Conservation (phyloP, 495 filamentous ascomycete genomes). For the Aspergillus taichungensis region DNA sequence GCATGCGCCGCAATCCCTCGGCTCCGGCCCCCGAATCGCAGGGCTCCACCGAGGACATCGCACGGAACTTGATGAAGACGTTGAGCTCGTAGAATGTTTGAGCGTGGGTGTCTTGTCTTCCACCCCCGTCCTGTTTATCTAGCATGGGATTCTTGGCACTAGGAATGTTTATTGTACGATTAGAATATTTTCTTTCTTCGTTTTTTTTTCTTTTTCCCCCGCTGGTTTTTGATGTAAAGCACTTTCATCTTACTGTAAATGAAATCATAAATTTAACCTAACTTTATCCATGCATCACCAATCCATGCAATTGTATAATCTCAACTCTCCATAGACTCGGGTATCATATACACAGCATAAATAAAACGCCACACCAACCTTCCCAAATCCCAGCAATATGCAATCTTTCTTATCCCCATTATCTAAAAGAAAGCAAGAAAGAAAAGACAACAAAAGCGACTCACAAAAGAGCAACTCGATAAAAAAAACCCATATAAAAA, state of each 20-base stretch:
- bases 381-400: too few species aligned
- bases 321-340: constrained; percentile 4
- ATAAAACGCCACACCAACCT: too few species aligned
- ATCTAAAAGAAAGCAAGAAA: too few species aligned
- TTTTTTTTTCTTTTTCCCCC: constrained; percentile 3
- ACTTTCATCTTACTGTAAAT: not conserved
- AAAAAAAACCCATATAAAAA: not conserved
- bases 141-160: constrained; percentile 13
- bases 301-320: not conserved
- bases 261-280: too few species aligned
- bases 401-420: too few species aligned
- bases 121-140: not conserved
- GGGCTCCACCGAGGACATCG: constrained; percentile 22
- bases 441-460: too few species aligned
- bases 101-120: not conserved
- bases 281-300: too few species aligned
- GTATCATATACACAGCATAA: constrained; percentile 8
- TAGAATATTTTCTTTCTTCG: constrained; percentile 24
- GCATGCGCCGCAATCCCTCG: not conserved
- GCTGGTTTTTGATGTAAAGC: constrained; percentile 24
- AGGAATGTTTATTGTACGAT: constrained; percentile 30
- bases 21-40: not conserved
- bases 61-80: constrained; percentile 25
- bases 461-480: too few species aligned
- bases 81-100: constrained; percentile 3